These are phyloP conservation scores for Neurospora sp. DNA, from an alignment of 2,329 filamentous ascomycete genomes.

Conservation along the genomic window DNA sequence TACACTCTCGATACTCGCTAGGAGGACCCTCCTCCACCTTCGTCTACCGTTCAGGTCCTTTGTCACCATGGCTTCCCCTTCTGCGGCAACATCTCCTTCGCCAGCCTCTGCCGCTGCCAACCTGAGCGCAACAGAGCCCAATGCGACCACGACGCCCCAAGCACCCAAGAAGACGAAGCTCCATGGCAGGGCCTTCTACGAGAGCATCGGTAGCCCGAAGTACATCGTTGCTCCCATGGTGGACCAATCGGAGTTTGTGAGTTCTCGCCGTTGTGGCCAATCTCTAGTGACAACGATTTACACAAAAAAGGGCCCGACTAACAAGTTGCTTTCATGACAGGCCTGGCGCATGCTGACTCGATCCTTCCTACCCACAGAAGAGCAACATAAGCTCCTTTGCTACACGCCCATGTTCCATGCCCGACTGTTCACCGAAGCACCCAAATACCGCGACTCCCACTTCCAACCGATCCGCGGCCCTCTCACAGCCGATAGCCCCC, in stretches of 20 bases:
- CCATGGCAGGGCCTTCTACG: slow-evolving; percentile 81
- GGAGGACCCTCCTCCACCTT: not conserved
- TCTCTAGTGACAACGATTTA: not conserved
- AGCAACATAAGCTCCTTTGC: slow-evolving; percentile 60
- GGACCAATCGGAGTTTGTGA: slow-evolving; percentile 92
- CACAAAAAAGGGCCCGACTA: not conserved
- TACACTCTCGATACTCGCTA: not conserved
- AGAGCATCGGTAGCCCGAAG: slow-evolving; percentile 88
- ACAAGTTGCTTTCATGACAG: slow-evolving; percentile 34
- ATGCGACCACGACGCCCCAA: slow-evolving; percentile 4
- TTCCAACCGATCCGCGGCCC: slow-evolving; percentile 59
- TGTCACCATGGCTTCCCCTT: slow-evolving; percentile 12
- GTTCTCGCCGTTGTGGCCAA: slow-evolving; percentile 23
- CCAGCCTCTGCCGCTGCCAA: slow-evolving; percentile 12
- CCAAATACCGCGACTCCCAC: slow-evolving; percentile 66
- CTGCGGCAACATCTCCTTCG: slow-evolving; percentile 2
- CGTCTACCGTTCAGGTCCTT: not conserved
- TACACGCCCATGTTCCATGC: slow-evolving; percentile 98
- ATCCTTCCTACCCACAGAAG: slow-evolving; percentile 68
- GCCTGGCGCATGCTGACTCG: slow-evolving; percentile 96
- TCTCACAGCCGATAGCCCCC: slow-evolving; percentile 24
- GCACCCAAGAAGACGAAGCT: slow-evolving; percentile 43
- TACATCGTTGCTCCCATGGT: slow-evolving; percentile 95
- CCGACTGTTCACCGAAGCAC: slow-evolving; percentile 69
- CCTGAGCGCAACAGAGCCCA: slow-evolving; percentile 1